Base-by-base conservation (phyloP, 2,329 filamentous ascomycete species). In the Neofusicoccum sp. region DNA sequence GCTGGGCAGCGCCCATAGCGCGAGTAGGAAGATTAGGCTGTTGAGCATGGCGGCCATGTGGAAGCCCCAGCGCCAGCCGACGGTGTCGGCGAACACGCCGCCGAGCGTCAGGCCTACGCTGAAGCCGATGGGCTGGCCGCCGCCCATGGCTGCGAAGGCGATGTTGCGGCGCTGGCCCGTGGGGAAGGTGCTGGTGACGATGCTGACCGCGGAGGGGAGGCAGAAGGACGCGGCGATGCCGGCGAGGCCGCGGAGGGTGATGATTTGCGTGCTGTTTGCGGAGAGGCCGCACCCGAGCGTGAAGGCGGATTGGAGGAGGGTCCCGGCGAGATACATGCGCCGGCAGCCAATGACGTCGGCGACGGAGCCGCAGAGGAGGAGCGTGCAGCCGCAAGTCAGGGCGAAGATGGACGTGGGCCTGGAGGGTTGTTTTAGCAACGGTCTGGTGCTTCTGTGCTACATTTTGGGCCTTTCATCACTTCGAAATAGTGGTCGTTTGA, bases 41-140 rank as follows among this genome's bases (percentile, higher is more conserved):
- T 76, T 80, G 31, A 80, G 65, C 12, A 77, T 78, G 0, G 79
- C 79, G 26, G 74, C 71, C 2, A 82, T 71, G 63, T 83, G 79
- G 64, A 80, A 86, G 1, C 79, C 82, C 63, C 73, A 78, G 44
- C 82, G 69, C 83, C 82, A 85, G 2, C 80, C 80, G 49, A 81
- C 75, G 0, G 71, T 75, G 36, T 80, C 75, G 1, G 76, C 71
- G 34, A 85, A 75, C 0, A 83, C 63, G 61, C 82, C 81, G 30
- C 80, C 80, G 3, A 85, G 69, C 0, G 80, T 75, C 3, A 85
- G 72, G 0, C 83, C 82, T 0, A 83, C 62, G 0, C 74, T 77
- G 61, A 82, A 84, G 0, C 82, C 83, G 11, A 84, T 65, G 0
- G 81, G 80, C 60, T 82, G 80, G 2, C 77, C 77, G 11, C 77